Conservation (phyloP, 805 yeast species). For the Kluyveromyces starmeri region DNA sequence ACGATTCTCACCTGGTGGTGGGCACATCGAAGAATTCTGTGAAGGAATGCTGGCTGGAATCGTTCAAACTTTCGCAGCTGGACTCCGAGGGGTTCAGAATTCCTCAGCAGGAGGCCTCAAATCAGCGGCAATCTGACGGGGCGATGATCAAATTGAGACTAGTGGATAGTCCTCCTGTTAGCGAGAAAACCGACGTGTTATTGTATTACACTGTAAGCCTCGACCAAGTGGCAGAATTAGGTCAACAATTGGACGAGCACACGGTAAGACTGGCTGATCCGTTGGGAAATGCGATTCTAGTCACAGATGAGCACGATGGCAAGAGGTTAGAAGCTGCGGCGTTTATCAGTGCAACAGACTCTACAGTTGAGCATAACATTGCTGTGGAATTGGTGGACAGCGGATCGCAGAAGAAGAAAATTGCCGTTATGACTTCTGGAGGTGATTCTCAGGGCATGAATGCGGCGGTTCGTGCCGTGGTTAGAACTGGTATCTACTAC, state of each 20-base stretch:
- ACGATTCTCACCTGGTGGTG: conserved; percentile 26
- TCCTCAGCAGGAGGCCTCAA: conserved; percentile 38
- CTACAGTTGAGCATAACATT: neutral
- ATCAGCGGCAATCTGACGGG: conserved; percentile 36
- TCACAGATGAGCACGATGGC: conserved; percentile 2
- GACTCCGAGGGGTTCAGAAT: conserved; percentile 52
- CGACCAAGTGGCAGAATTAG: conserved; percentile 19
- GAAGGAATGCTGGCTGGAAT: conserved; percentile 64
- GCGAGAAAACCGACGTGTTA: conserved; percentile 17
- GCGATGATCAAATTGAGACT: conserved; percentile 41
- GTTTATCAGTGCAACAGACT: neutral
- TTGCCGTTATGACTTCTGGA: conserved; percentile 96
- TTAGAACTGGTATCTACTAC: conserved; percentile 77
- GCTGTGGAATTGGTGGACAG: neutral
- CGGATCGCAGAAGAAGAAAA: conserved; percentile 29
- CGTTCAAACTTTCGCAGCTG: conserved; percentile 53
- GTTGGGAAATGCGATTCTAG: conserved; percentile 45
- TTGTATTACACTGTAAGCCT: conserved; percentile 36
- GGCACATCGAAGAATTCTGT: conserved; percentile 62
- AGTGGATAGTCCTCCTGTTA: conserved; percentile 27
- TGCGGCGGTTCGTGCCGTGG: conserved; percentile 91
- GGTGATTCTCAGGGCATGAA: conserved; percentile 99
- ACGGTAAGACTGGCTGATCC: conserved; percentile 42
- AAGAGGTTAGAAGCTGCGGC: neutral
- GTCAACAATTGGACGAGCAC: conserved; percentile 16